These are phyloP conservation scores for Achaetomiella virescens DNA, from an alignment of 495 filamentous ascomycete genomes.

Conservation along the genomic window DNA sequence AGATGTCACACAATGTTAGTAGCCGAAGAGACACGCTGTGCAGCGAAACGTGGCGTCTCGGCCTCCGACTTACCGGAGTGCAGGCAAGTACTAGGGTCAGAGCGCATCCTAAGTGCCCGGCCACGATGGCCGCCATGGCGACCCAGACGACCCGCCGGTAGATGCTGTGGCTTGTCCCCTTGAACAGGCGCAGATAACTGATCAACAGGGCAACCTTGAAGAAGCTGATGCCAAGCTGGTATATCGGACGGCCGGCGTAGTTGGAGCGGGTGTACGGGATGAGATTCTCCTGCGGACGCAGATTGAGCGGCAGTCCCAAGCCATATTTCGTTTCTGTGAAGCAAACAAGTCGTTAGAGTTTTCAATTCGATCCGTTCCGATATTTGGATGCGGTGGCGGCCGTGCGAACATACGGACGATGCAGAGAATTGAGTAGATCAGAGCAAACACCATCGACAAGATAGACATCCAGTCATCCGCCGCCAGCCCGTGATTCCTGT, in stretches of 20 bases:
- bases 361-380: not conserved
- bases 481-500: conserved; percentile 22
- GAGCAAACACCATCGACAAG: conserved; percentile 34
- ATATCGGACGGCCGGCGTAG: conserved; percentile 53
- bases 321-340: conserved; percentile 47
- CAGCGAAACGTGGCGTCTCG: not conserved
- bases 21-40: not conserved
- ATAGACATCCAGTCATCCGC: conserved; percentile 27
- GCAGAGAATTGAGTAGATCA: conserved; percentile 46
- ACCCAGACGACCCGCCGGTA: conserved; percentile 46
- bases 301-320: conserved; percentile 40
- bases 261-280: conserved; percentile 45
- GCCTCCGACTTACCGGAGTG: conserved; percentile 34
- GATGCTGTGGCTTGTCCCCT: conserved; percentile 38
- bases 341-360: not conserved
- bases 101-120: conserved; percentile 45
- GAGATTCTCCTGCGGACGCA: conserved; percentile 37
- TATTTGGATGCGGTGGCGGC: not conserved
- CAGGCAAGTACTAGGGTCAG: conserved; percentile 50
- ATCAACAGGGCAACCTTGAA: conserved; percentile 57
- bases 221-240: conserved; percentile 51
- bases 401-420: conserved; percentile 40
- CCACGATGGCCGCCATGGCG: conserved; percentile 37
- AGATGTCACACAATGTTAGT: not conserved
- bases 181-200: conserved; percentile 49